Percentiles rank a stretch among this genome's conserved stretches.
phyloP scores from a whole-genome alignment of 2,329 filamentous ascomycete genomes.

The Colletotrichum liriopes region DNA sequence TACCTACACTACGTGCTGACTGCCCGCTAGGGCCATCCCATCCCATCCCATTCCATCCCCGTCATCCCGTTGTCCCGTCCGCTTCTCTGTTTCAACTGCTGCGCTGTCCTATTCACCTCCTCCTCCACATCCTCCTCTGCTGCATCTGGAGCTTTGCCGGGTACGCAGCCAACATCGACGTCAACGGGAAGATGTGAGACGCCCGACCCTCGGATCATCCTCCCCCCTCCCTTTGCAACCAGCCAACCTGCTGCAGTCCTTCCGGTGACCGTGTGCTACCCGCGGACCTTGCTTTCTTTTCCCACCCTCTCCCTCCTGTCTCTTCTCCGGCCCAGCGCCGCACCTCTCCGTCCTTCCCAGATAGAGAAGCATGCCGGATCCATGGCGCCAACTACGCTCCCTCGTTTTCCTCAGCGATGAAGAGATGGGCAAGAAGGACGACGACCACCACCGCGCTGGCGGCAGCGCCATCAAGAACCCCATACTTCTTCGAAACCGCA shows the following conservation, averaged over 20 bases:
- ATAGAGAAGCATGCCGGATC: slow-evolving; percentile 54
- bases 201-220: slow-evolving; percentile 30
- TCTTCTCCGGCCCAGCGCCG: slow-evolving; percentile 16
- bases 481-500: slow-evolving; percentile 47
- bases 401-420: slow-evolving; percentile 67
- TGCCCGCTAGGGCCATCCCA: background rate
- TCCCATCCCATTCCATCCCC: background rate
- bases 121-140: background rate
- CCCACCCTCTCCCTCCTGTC: slow-evolving; percentile 15
- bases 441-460: slow-evolving; percentile 62
- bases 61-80: background rate
- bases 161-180: slow-evolving; percentile 16
- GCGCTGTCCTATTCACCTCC: background rate
- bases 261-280: slow-evolving; percentile 15
- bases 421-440: slow-evolving; percentile 73
- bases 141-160: slow-evolving; percentile 14
- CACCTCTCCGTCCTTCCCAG: slow-evolving; percentile 5
- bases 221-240: slow-evolving; percentile 18
- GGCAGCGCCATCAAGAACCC: slow-evolving; percentile 15
- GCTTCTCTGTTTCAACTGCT: slow-evolving; percentile 21
- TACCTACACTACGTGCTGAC: background rate
- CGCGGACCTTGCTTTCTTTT: slow-evolving; percentile 15
- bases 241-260: slow-evolving; percentile 28
- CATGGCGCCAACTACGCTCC: slow-evolving; percentile 51
- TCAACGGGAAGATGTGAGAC: slow-evolving; percentile 41